phyloP scores from a whole-genome alignment of 768 basidiomycete species.

The Agaricus sinodeliciosus region DNA sequence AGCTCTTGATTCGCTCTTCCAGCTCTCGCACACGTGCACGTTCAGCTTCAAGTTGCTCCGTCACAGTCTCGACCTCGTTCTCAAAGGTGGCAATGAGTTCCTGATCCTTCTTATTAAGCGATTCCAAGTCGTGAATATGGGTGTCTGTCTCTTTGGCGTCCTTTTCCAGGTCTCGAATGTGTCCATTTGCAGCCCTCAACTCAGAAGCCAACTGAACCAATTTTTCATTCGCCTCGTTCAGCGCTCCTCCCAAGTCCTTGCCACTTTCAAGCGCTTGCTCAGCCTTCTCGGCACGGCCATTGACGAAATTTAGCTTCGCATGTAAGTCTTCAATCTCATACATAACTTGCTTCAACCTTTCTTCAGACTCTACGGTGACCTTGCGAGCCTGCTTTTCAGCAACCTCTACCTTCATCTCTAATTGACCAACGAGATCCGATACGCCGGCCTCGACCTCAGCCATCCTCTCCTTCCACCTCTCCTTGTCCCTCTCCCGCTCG shows the following conservation, averaged over 20 bases:
- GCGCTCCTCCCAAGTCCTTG: constrained; percentile 61
- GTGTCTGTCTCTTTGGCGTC: constrained; percentile 47
- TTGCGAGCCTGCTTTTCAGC: constrained; percentile 43
- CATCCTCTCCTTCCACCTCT: constrained; percentile 68
- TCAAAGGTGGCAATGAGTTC: constrained; percentile 37
- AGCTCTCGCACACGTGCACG: constrained; percentile 21
- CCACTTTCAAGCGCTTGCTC: constrained; percentile 58
- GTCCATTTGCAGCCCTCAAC: constrained; percentile 50
- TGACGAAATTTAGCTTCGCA: constrained; percentile 47
- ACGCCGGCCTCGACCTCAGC: constrained; percentile 66
- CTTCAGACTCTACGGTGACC: constrained; percentile 30
- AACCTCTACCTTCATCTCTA: constrained; percentile 48
- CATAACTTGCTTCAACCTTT: constrained; percentile 39
- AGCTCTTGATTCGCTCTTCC: constrained; percentile 28
- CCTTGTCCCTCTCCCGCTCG: constrained; percentile 60
- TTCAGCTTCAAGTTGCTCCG: constrained; percentile 31
- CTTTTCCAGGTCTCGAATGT: constrained; percentile 57
- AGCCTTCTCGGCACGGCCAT: constrained; percentile 57
- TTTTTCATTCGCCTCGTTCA: constrained; percentile 60
- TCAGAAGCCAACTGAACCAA: constrained; percentile 50
- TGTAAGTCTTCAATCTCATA: constrained; percentile 37
- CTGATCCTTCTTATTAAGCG: constrained; percentile 48
- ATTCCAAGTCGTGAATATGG: constrained; percentile 49
- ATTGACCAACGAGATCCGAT: constrained; percentile 53
- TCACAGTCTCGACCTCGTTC: constrained; percentile 30